These are phyloP conservation scores for Teunomyces pallodes DNA, from an alignment of 805 yeast species.

Conservation along the genomic window DNA sequence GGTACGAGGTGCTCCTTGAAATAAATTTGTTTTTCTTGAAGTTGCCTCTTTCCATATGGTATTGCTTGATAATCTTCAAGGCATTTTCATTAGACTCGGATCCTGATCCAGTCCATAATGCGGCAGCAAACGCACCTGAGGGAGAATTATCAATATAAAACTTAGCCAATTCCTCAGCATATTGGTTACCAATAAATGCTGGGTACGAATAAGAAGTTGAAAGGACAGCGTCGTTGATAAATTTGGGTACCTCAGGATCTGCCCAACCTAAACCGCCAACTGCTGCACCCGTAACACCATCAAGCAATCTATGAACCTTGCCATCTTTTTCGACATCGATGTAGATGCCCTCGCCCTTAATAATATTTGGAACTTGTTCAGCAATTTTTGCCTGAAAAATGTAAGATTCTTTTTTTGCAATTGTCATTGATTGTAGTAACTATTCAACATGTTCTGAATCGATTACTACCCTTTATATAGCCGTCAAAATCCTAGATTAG, in stretches of 20 bases:
- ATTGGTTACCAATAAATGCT: constrained; percentile 19
- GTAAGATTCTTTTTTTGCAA: constrained; percentile 21
- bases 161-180: constrained; percentile 25
- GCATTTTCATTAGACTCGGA: constrained; percentile 31
- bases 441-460: no score
- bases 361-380: constrained; percentile 37
- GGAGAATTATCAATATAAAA: constrained; percentile 39
- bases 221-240: constrained; percentile 20
- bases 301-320: constrained; percentile 11
- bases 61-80: constrained; percentile 25
- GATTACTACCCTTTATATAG: background rate
- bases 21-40: constrained; percentile 21
- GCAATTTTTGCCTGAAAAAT: constrained; percentile 44
- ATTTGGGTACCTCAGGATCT: constrained; percentile 21
- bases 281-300: constrained; percentile 32
- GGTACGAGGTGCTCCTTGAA: constrained; percentile 26
- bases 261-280: constrained; percentile 36
- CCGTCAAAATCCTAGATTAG: background rate
- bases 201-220: constrained; percentile 24
- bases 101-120: constrained; percentile 37
- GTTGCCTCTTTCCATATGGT: constrained; percentile 23
- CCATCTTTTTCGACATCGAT: constrained; percentile 16
- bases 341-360: constrained; percentile 42
- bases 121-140: constrained; percentile 40
- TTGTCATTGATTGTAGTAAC: background rate